Base-by-base conservation (phyloP, 2,329 filamentous ascomycete genomes). In the Fusarium sp. region DNA sequence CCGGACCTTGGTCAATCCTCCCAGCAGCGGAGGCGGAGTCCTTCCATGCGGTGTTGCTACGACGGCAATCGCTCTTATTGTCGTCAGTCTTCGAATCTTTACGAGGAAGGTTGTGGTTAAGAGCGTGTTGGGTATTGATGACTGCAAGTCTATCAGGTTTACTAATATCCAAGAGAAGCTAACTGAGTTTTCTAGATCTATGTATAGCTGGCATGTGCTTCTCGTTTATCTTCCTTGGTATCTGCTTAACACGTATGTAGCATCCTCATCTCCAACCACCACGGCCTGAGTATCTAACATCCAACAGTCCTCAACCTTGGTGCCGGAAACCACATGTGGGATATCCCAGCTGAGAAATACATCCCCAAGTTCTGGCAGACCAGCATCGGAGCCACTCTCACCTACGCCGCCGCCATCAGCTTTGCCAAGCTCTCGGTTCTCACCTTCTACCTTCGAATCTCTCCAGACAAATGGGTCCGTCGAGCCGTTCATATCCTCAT, bases 371-470 rank as follows among this genome's bases (percentile, higher is more conserved):
- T 75, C 43, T 69, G 72, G 63, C 73, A 75, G 70, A 70, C 69
- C 0, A 77, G 75, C 0, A 62, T 81, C 7, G 78, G 75, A 6
- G 77, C 81, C 3, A 77, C 82, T 32, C 65, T 81, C 39, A 75
- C 79, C 21, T 84, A 83, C 63, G 82, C 81, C 26, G 60, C 74
- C 12, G 77, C 77, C 19, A 59, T 83, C 10, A 75, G 74, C 15
- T 72, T 74, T 19, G 77, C 83, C 48, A 84, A 84, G 63, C 72
- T 77, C 1, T 83, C 81, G 0, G 81, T 84, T 28, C 71, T 83
- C 2, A 77, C 77, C 59, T 82, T 82, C 56, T 84, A 83, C 47
- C 76, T 83, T 14, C 76, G 82, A 26, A 81, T 84, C 43, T 74
- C 68, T 0, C 72, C 72, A 6, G 62, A 71, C 12, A 56, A 57